Base-by-base conservation (phyloP, 2,329 filamentous ascomycete species). In the Cercospora sesami region DNA sequence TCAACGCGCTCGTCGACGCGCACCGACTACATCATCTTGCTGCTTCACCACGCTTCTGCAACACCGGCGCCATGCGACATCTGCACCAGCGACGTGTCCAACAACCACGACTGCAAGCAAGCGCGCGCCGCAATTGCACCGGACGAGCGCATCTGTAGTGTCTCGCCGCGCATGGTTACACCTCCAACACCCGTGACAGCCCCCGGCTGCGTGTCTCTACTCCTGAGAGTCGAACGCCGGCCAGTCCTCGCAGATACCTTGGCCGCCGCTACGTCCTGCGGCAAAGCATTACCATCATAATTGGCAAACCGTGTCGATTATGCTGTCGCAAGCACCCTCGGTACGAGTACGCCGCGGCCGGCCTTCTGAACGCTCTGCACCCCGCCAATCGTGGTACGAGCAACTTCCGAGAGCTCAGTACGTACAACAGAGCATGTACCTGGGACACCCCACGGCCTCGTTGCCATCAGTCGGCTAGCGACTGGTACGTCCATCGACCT, bases 1-100 rank as follows among this genome's bases (percentile, higher is more conserved):
- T 57, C n/a, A 5, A 28, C 21, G 16, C 26, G 26, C 23, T 30
- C 51, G 8, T 14, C 51, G 14, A 53, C 18, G 10, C 48, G 10
- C 45, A 51, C 45, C 48, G 21, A 31, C 53, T 26, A 18, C 53
- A 31, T 48, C 42, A 48, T 48, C 18, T 10, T 28, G 53, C 53
- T 31, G 53, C 28, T 31, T 9, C 28, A n/a, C 3, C 53, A 16
- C 28, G 23, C 23, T 16, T 31, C 53, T 57, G 53, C 53, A 57
- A 57, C 53, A 18, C 53, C 53, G 53, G 53, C 53, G 53, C 53
- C 53, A 26, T 57, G 53, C 53, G 53, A 57, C 53, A 5, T 57
- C 53, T 57, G 53, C 53, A 57, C 53, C 53, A 28, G 23, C 53
- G 23, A 31, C 53, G 53, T 57, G 26, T 16, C 21, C 23, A 18